Base-by-base conservation (phyloP, 225 moss, liverwort and hornwort species). In the Straminergon stramineum region DNA sequence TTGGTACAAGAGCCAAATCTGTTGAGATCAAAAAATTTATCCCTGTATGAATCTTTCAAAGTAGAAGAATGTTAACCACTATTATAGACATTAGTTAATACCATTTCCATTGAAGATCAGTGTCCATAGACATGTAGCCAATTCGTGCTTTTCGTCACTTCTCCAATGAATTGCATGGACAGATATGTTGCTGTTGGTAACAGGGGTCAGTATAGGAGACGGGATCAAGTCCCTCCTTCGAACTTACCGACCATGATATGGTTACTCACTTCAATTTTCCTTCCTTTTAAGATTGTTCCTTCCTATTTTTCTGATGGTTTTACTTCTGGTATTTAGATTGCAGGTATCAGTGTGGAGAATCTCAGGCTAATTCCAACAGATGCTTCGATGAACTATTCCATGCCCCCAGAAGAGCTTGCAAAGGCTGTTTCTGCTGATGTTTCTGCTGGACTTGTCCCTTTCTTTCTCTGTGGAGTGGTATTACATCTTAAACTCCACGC, bases 401-500 rank as follows among this genome's bases (percentile, higher is more conserved):
- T 96, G 86, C 92, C 94, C 53, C 88, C 95, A 88, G 60, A 84
- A 83, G 87, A 92, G 79, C 93, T 96, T 68, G 86, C 88, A 13
- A 87, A 93, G 77, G 84, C 92, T 88, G 85, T 95, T 87, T 90
- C 89, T 64, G 85, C 92, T 51, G 95, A 96, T 87, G 78, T 93
- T 53, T 94, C 93, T 52, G 91, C 92, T 84, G 97, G 96, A 30
- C 92, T 93, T 66, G 89, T 90, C 76, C 95, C 97, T 64, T 98
- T 96, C 90, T 96, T 96, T 87, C 91, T 96, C 28, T 96, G 94
- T 92, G 96, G 89, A 91, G 94, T 92, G 86, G 95, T 96, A 91
- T 56, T 56, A 66, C 80, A 78, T 75, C 52, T 74, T 35, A 24
- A 82, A 66, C 87, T 81, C 37, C 43, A 90, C 43, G 75, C 37